Evolutionary conservation across 139 green algal species (phyloP).

Genomic region (Chlamydomonas sphaeroides): DNA sequence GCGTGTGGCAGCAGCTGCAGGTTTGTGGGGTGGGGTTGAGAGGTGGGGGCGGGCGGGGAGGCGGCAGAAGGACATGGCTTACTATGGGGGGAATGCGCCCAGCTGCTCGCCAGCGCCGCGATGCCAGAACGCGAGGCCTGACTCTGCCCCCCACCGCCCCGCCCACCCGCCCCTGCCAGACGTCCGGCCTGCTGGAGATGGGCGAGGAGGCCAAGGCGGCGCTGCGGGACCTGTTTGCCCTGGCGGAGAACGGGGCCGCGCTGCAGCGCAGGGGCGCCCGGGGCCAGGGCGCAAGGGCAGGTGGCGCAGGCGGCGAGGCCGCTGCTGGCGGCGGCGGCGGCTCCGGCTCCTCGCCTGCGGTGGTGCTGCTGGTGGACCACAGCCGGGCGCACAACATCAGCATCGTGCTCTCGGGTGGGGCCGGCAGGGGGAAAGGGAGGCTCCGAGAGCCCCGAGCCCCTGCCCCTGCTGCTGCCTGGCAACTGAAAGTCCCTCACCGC

Average conservation of each 20-base stretch:
- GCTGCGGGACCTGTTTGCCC: constrained; percentile 75
- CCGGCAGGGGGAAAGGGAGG: background rate
- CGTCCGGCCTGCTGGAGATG: no score
- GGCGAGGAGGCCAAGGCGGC: no score
- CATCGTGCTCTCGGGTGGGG: constrained; percentile 80
- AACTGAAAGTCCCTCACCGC: background rate
- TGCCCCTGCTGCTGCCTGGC: no score
- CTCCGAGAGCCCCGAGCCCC: no score
- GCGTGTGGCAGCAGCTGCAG: constrained; percentile 70
- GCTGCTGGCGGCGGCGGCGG: constrained; percentile 48
- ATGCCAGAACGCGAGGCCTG: no score
- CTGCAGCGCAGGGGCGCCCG: constrained; percentile 50
- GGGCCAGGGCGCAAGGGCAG: background rate
- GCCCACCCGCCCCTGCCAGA: no score
- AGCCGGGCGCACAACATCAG: constrained; percentile 85
- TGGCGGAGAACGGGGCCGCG: constrained; percentile 59
- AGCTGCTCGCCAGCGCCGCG: no score
- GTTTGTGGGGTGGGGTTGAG: background rate
- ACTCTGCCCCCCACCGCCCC: no score
- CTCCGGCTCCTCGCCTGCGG: constrained; percentile 1
- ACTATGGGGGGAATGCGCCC: no score
- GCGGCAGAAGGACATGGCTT: no score
- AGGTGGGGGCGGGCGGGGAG: no score
- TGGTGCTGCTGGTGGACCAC: constrained; percentile 80
- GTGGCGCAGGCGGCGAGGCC: constrained; percentile 26